A percentile compares a stretch with the other conserved stretches of the same genome.
Conservation (phyloP, 352 stramenopile species). For the Pythium rhizo-oryzae region DNA sequence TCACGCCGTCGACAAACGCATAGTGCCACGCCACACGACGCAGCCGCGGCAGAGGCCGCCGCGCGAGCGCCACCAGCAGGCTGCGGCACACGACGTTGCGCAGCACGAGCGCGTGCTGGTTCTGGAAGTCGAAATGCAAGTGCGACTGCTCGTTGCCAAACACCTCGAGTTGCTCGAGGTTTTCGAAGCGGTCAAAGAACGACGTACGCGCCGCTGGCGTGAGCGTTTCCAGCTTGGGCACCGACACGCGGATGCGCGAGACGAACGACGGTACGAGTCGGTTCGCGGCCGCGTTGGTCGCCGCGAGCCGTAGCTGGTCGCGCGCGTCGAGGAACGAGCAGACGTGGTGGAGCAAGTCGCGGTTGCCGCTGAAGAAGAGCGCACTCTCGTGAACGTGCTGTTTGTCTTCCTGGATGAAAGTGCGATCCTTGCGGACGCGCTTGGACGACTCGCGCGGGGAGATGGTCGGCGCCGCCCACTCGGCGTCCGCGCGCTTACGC, state of each 20-base stretch:
- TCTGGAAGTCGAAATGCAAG: conserved; percentile 29
- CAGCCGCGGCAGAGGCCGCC: conserved; percentile 17
- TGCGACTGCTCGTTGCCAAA: conserved; percentile 24
- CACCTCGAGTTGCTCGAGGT: conserved; percentile 29
- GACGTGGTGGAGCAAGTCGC: conserved; percentile 28
- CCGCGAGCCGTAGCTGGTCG: conserved; percentile 20
- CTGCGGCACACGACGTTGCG: conserved; percentile 30
- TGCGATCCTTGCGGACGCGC: background rate
- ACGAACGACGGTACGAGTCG: conserved; percentile 29
- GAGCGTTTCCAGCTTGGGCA: conserved; percentile 23
- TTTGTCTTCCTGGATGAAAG: background rate
- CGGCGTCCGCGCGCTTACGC: background rate
- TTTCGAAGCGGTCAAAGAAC: conserved; percentile 34
- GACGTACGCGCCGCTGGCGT: conserved; percentile 16
- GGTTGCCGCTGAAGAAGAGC: conserved; percentile 30
- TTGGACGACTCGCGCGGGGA: conserved; percentile 4
- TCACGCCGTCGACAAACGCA: conserved; percentile 36
- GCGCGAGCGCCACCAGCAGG: conserved; percentile 20
- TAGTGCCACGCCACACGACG: conserved; percentile 20
- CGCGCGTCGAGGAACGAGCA: conserved; percentile 30
- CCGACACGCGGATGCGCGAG: conserved; percentile 18
- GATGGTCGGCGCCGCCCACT: background rate
- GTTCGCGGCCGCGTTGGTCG: conserved; percentile 17
- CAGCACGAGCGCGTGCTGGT: conserved; percentile 27
- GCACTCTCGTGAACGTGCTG: conserved; percentile 3